These are phyloP conservation scores for Aureobasidium sp. DNA, from an alignment of 2,329 filamentous ascomycete genomes.

Conservation along the genomic window DNA sequence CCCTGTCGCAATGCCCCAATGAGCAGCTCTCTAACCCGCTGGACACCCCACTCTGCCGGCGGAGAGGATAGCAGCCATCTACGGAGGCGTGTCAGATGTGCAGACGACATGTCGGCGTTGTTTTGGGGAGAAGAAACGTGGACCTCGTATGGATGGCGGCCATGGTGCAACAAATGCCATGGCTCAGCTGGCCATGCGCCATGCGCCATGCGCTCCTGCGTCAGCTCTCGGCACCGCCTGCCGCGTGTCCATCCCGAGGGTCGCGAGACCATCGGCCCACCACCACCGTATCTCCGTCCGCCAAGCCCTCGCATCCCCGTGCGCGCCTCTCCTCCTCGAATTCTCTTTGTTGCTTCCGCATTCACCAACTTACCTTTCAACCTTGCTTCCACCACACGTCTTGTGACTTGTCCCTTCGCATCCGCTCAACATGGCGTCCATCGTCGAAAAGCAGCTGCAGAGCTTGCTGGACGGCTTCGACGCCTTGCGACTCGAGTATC, in stretches of 20 bases:
- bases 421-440: not conserved
- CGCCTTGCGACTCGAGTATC: conserved; percentile 38
- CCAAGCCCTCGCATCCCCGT: not conserved
- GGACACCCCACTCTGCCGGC: conserved; percentile 81
- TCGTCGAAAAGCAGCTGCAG: conserved; percentile 25
- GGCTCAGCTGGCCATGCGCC: not conserved
- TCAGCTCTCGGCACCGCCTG: conserved; percentile 7
- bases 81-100: conserved; percentile 52
- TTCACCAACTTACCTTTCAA: not conserved
- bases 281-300: not conserved
- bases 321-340: not conserved
- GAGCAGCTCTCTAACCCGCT: conserved; percentile 69
- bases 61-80: conserved; percentile 81
- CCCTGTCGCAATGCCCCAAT: conserved; percentile 86
- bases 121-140: not conserved
- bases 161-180: not conserved
- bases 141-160: not conserved
- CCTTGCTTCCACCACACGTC: not conserved
- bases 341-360: conserved; percentile 8
- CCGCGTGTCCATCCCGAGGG: not conserved
- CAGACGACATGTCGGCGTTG: conserved; percentile 25
- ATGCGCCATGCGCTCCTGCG: conserved; percentile 1
- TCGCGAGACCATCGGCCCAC: not conserved
- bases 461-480: conserved; percentile 38
- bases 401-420: not conserved